Percentiles rank a stretch among this genome's conserved stretches.
These are phyloP conservation scores for Isatis tinctoria DNA, from an alignment of 345 rosid species.

Conservation along the genomic window DNA sequence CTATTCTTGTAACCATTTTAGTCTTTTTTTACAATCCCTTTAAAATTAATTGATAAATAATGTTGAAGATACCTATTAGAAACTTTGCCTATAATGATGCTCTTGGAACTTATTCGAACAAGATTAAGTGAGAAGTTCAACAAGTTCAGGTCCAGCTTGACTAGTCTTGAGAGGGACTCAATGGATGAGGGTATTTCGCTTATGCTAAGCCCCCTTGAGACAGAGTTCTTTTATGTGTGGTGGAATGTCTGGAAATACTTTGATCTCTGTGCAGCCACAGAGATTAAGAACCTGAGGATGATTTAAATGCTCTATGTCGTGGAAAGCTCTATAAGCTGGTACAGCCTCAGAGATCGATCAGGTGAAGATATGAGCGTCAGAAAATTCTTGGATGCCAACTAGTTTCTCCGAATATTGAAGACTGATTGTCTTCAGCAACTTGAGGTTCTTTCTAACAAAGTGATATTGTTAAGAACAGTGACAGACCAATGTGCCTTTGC, in stretches of 20 bases:
- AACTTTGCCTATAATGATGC: too few relatives aligned
- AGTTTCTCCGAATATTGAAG: slow-evolving; percentile 5
- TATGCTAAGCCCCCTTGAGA: background rate
- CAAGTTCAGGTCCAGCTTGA: slow-evolving; percentile 1
- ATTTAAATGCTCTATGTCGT: background rate
- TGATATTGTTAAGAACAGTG: background rate
- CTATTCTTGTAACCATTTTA: too few relatives aligned
- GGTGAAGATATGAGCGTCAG: background rate
- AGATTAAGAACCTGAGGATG: slow-evolving; percentile 16
- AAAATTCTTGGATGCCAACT: background rate
- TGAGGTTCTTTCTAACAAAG: background rate
- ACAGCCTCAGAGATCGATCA: slow-evolving; percentile 3
- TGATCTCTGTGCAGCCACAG: background rate
- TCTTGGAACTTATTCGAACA: too few relatives aligned
- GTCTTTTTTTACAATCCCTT: too few relatives aligned
- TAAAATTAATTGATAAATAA: too few relatives aligned
- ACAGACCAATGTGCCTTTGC: background rate
- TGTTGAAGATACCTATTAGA: too few relatives aligned
- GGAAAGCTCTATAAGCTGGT: background rate
- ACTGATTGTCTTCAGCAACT: background rate
- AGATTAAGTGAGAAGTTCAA: too few relatives aligned
- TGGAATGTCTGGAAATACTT: slow-evolving; percentile 8
- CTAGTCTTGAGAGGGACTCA: slow-evolving; percentile 1
- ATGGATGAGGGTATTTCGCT: background rate
- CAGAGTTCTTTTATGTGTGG: background rate